phyloP scores from a whole-genome alignment of 208 protist species.

The Acanthamoeba healyi region DNA sequence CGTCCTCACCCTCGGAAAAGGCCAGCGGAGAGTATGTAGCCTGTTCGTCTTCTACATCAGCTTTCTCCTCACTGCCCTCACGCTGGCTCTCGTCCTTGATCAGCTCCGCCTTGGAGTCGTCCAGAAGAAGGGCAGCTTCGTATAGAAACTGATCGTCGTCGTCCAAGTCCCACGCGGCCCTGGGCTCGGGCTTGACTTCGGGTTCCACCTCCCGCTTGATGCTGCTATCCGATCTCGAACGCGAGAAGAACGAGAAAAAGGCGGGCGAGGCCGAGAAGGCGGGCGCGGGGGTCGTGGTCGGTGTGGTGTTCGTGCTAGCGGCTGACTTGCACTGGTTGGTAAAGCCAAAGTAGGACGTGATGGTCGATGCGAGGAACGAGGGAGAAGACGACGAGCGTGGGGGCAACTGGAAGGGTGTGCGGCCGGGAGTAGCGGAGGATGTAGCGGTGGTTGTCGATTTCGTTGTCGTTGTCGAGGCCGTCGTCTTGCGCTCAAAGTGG shows the following conservation, averaged over 20 bases:
- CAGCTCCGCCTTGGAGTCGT: slow-evolving; percentile 11
- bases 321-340: not conserved
- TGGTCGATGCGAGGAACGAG: not conserved
- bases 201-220: not conserved
- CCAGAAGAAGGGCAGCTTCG: not conserved
- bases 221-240: not conserved
- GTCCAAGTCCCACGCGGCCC: not conserved
- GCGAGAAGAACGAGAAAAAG: slow-evolving; percentile 29
- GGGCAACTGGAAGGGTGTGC: not conserved
- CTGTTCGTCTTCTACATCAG: not conserved
- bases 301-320: not conserved
- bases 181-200: not conserved
- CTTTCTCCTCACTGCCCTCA: not conserved
- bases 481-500: not conserved
- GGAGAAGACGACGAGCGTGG: not conserved
- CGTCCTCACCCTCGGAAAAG: not conserved
- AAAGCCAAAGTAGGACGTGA: slow-evolving; percentile 39
- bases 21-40: not conserved
- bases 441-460: too few species aligned
- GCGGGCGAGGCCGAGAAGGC: slow-evolving; percentile 18
- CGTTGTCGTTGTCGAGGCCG: not conserved
- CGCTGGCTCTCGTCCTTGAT: not conserved
- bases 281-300: not conserved
- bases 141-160: slow-evolving; percentile 15
- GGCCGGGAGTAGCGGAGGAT: too few species aligned